A percentile compares a stretch with the other conserved stretches of the same genome.
Conservation (phyloP, 2,329 filamentous ascomycete genomes). For the Niveomyces coronatus region DNA sequence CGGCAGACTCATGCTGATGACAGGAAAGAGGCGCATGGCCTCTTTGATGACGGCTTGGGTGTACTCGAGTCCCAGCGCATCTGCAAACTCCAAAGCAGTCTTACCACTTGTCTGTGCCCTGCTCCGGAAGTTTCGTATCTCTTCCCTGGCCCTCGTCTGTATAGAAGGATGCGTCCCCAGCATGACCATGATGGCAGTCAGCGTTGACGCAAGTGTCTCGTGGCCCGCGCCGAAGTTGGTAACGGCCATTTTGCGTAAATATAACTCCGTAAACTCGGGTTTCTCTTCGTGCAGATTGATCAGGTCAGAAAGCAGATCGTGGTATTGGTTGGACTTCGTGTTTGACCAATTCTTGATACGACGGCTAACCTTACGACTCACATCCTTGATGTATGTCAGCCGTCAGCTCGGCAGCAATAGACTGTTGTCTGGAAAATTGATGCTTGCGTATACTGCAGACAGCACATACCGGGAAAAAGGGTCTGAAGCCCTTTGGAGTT, state of each 20-base stretch:
- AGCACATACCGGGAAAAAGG: slow-evolving; percentile 39
- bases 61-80: slow-evolving; percentile 18
- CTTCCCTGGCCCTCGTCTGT: slow-evolving; percentile 23
- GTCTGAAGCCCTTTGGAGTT: slow-evolving; percentile 32
- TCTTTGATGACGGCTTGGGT: slow-evolving; percentile 40
- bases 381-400: no score
- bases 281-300: slow-evolving; percentile 34
- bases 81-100: slow-evolving; percentile 11
- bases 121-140: slow-evolving; percentile 20
- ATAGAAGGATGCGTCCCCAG: slow-evolving; percentile 29
- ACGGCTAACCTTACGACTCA: slow-evolving; percentile 22
- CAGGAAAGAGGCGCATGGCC: slow-evolving; percentile 39
- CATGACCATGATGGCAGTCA: slow-evolving; percentile 38
- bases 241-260: slow-evolving; percentile 40
- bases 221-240: slow-evolving; percentile 48
- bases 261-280: slow-evolving; percentile 35
- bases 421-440: no score
- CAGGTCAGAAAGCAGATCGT: slow-evolving; percentile 36
- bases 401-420: no score
- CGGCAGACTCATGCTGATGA: slow-evolving; percentile 41
- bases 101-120: background rate
- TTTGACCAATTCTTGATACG: slow-evolving; percentile 24
- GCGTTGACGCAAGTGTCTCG: slow-evolving; percentile 42
- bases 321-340: slow-evolving; percentile 19
- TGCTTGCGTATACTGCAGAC: no score